Conservation (phyloP, 2,329 filamentous ascomycete species). For the Talaromyces funiculosus region DNA sequence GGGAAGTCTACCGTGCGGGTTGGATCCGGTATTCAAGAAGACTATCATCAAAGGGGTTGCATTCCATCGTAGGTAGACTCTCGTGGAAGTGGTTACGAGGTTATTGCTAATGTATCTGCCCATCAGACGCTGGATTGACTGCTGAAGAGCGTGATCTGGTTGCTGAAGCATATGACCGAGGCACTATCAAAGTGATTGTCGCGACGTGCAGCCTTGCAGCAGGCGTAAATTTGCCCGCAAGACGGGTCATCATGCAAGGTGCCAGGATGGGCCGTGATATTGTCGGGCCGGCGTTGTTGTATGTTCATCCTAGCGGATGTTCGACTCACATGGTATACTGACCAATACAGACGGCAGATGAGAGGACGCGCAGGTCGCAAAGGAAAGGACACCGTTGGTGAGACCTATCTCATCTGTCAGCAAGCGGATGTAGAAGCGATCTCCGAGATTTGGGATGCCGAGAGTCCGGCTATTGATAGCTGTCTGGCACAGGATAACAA, state of each 20-base stretch:
- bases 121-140: conserved; percentile 51
- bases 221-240: conserved; percentile 69
- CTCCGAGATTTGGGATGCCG: conserved; percentile 64
- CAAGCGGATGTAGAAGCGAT: conserved; percentile 64
- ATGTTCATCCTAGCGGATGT: conserved; percentile 18
- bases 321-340: neutral
- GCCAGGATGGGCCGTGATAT: conserved; percentile 71
- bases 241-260: conserved; percentile 69
- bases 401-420: conserved; percentile 71
- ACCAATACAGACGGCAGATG: conserved; percentile 59
- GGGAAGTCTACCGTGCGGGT: conserved; percentile 58
- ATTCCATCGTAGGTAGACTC: conserved; percentile 59
- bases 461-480: conserved; percentile 64
- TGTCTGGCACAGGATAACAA: conserved; percentile 62
- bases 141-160: conserved; percentile 69
- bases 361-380: conserved; percentile 71
- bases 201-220: conserved; percentile 77
- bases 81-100: neutral
- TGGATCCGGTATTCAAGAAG: conserved; percentile 60
- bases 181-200: conserved; percentile 63
- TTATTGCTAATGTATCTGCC: conserved; percentile 17
- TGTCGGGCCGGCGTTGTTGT: conserved; percentile 71
- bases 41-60: conserved; percentile 63
- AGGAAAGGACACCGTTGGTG: conserved; percentile 70
- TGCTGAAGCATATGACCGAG: conserved; percentile 63